These are phyloP conservation scores for Arabidopsis lyrata DNA, from an alignment of 441 rosid genomes.

Conservation along the genomic window DNA sequence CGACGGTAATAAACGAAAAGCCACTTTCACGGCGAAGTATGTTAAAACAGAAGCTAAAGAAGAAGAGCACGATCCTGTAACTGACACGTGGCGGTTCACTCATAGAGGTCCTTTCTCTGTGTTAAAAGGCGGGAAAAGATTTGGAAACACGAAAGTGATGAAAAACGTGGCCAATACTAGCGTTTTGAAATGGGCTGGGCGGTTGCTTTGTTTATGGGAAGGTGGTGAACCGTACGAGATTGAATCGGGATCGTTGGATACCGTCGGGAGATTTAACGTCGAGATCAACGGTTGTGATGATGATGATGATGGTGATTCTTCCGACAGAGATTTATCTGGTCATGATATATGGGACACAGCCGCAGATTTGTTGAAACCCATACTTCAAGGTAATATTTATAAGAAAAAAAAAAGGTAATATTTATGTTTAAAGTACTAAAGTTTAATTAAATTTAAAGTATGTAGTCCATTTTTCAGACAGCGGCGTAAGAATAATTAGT, in stretches of 20 bases:
- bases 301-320: conserved; percentile 7
- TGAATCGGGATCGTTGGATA: conserved; percentile 71
- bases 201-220: conserved; percentile 88
- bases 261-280: conserved; percentile 62
- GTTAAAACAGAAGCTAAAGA: conserved; percentile 82
- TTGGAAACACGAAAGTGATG: conserved; percentile 95
- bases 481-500: background rate
- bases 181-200: conserved; percentile 80
- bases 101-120: conserved; percentile 90
- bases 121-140: conserved; percentile 66
- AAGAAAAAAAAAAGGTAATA: too few relatives aligned
- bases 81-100: conserved; percentile 80
- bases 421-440: background rate
- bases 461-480: conserved; percentile 47
- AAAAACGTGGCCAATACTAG: conserved; percentile 94
- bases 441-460: conserved; percentile 24
- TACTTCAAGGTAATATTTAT: conserved; percentile 65
- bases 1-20: conserved; percentile 52
- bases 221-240: conserved; percentile 95
- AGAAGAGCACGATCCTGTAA: conserved; percentile 74
- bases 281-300: conserved; percentile 47
- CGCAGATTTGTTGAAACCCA: conserved; percentile 72
- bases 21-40: conserved; percentile 79
- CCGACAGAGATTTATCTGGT: conserved; percentile 24
- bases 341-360: conserved; percentile 63